Evolutionary conservation across 257 asterid species (phyloP).

Genomic region (Oldenlandia corymbosa): DNA sequence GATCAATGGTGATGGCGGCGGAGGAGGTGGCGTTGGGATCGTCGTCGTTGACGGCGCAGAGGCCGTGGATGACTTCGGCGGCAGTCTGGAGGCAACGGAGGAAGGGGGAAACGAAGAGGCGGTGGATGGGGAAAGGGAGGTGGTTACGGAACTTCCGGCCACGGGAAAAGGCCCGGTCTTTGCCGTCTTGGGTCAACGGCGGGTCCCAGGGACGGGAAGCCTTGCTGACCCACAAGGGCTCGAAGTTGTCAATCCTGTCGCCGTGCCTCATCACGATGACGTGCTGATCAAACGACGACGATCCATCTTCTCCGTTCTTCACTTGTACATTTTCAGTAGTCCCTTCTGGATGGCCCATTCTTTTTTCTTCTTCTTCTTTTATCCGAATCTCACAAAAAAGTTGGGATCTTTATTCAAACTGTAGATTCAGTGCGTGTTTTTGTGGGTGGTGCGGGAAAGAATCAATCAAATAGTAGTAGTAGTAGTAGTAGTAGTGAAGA

Average conservation of each 20-base stretch:
- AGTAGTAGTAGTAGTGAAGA: too few species aligned
- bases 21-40: slow-evolving; percentile 43
- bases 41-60: slow-evolving; percentile 45
- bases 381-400: too few species aligned
- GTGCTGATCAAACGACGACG: slow-evolving; percentile 45
- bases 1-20: slow-evolving; percentile 51
- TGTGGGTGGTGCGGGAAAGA: not conserved
- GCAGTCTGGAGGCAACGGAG: slow-evolving; percentile 90
- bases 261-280: slow-evolving; percentile 95
- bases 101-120: slow-evolving; percentile 79
- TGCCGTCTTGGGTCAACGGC: slow-evolving; percentile 69
- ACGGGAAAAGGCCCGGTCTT: slow-evolving; percentile 58
- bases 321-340: not conserved
- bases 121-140: slow-evolving; percentile 58
- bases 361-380: not conserved
- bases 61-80: slow-evolving; percentile 52
- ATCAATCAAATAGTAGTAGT: too few species aligned
- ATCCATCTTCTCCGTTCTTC: slow-evolving; percentile 12
- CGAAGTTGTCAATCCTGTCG: slow-evolving; percentile 71
- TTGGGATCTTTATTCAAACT: too few species aligned
- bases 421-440: slow-evolving; percentile 2
- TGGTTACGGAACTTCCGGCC: slow-evolving; percentile 49
- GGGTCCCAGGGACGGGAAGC: slow-evolving; percentile 94
- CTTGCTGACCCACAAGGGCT: slow-evolving; percentile 58
- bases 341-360: slow-evolving; percentile 9